phyloP scores from a whole-genome alignment of 2,329 filamentous ascomycete species.

The Colletotrichum cereale region DNA sequence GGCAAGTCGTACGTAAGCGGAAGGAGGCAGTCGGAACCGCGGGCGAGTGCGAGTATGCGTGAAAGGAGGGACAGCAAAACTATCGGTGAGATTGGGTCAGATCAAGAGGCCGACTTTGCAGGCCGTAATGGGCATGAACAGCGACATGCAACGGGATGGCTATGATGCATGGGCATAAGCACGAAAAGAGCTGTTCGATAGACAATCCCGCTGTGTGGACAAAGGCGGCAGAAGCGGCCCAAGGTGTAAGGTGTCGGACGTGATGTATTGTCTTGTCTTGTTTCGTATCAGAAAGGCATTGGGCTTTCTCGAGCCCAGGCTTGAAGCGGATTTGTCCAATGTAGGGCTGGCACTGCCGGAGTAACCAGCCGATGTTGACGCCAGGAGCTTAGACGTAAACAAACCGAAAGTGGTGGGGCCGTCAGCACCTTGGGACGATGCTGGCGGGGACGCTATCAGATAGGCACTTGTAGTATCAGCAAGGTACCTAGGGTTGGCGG shows the following conservation, averaged over 20 bases:
- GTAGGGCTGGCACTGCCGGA: slow-evolving; percentile 37
- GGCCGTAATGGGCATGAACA: slow-evolving; percentile 13
- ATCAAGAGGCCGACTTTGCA: slow-evolving; percentile 14
- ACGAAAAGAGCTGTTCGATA: not conserved
- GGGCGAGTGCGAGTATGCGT: not conserved
- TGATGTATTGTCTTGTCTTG: slow-evolving; percentile 6
- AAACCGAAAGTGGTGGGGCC: slow-evolving; percentile 35
- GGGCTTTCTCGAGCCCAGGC: slow-evolving; percentile 6
- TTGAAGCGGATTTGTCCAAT: slow-evolving; percentile 23
- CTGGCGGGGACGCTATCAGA: slow-evolving; percentile 11
- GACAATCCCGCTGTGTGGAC: slow-evolving; percentile 24
- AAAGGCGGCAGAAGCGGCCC: not conserved
- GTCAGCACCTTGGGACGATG: slow-evolving; percentile 15
- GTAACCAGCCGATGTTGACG: slow-evolving; percentile 39
- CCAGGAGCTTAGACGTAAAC: slow-evolving; percentile 40
- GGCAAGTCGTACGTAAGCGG: not conserved
- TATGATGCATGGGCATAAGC: slow-evolving; percentile 19
- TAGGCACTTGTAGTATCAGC: not conserved
- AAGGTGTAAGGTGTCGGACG: not conserved
- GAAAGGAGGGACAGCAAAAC: not conserved
- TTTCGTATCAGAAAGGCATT: not conserved
- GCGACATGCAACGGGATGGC: not conserved
- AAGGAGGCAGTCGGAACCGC: not conserved
- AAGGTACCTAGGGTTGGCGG: too few relatives aligned
- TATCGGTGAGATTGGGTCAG: slow-evolving; percentile 1